Conservation (phyloP, 192 early-diverging fungal species). For the Rhizoclosmatium globosum region DNA sequence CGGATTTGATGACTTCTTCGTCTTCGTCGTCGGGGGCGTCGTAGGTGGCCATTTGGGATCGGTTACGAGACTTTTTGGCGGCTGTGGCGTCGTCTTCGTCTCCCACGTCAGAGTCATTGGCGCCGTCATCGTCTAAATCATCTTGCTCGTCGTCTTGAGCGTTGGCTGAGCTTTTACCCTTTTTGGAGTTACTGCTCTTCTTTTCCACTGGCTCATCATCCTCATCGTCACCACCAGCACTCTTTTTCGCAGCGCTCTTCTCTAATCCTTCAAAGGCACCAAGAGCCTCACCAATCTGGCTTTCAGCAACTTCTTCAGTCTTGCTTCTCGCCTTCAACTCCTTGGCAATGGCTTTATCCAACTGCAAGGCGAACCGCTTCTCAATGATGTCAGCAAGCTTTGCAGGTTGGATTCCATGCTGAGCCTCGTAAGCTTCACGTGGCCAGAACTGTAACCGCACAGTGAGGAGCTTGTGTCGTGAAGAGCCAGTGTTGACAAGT, state of each 20-base stretch:
- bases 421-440: constrained; percentile 74
- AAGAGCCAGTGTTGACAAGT: constrained; percentile 47
- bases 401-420: constrained; percentile 73
- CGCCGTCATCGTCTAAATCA: constrained; percentile 69
- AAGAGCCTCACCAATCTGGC: constrained; percentile 47
- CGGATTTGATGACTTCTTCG: constrained; percentile 49
- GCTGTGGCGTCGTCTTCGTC: constrained; percentile 78
- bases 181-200: constrained; percentile 34
- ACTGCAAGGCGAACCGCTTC: constrained; percentile 70
- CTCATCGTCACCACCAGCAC: constrained; percentile 45
- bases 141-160: constrained; percentile 54
- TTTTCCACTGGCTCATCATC: constrained; percentile 49
- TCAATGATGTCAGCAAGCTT: constrained; percentile 82
- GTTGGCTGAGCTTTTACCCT: constrained; percentile 24
- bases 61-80: constrained; percentile 65
- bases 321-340: constrained; percentile 73
- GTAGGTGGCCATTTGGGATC: constrained; percentile 75
- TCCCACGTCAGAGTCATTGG: constrained; percentile 66
- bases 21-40: constrained; percentile 91
- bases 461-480: constrained; percentile 78
- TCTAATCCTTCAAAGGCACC: constrained; percentile 45
- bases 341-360: constrained; percentile 80
- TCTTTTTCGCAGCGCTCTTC: constrained; percentile 13
- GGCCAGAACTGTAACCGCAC: constrained; percentile 89
- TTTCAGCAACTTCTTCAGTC: constrained; percentile 43